Evolutionary conservation across 495 filamentous ascomycete genomes (phyloP).

Genomic region (Chaetomium cochliodes): DNA sequence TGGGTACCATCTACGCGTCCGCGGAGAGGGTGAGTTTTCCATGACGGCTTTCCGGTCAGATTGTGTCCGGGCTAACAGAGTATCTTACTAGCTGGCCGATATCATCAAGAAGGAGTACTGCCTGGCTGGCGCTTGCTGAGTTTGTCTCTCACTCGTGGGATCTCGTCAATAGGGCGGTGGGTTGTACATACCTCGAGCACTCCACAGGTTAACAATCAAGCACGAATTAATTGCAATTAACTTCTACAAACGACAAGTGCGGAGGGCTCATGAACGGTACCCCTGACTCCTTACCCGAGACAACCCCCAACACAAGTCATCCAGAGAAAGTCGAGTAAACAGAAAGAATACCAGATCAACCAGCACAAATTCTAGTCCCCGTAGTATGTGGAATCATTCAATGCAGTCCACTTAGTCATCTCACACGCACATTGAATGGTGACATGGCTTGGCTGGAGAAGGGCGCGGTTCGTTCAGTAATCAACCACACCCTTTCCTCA

Average conservation of each 20-base stretch:
- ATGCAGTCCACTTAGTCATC: background rate
- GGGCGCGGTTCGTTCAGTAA: background rate
- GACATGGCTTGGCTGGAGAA: background rate
- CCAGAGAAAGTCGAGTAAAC: background rate
- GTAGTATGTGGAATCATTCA: background rate
- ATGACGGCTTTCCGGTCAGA: background rate
- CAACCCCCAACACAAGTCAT: background rate
- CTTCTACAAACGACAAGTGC: background rate
- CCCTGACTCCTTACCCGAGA: background rate
- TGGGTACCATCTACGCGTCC: conserved; percentile 52
- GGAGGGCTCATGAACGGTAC: background rate
- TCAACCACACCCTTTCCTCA: background rate
- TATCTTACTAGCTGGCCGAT: conserved; percentile 25
- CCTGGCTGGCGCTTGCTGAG: conserved; percentile 20
- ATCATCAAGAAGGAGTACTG: conserved; percentile 32
- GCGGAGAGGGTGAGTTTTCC: conserved; percentile 46
- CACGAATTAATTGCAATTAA: background rate
- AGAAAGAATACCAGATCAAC: background rate
- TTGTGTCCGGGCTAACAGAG: conserved; percentile 7
- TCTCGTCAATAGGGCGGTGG: background rate
- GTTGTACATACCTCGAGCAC: background rate
- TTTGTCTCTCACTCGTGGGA: background rate
- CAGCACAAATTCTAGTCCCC: background rate
- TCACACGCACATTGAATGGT: background rate
- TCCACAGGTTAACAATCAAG: background rate